Evolutionary conservation across 2,329 filamentous ascomycete genomes (phyloP).

Genomic region (Beauveria medogensis): DNA sequence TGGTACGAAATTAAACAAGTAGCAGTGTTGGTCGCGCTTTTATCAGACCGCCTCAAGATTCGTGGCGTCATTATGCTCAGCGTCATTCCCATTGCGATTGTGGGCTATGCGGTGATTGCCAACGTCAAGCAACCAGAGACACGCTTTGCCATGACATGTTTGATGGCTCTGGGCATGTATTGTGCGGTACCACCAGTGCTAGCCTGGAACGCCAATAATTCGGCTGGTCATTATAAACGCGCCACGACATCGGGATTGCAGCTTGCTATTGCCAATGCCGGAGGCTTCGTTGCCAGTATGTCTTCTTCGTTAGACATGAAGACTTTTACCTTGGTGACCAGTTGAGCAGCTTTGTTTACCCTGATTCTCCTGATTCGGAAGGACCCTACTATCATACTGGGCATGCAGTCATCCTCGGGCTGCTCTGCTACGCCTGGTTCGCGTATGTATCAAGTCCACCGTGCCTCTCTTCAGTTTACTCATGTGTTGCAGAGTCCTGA

Average conservation of each 20-base stretch:
- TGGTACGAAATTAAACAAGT: background rate
- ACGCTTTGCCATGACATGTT: slow-evolving; percentile 58
- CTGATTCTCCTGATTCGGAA: slow-evolving; percentile 41
- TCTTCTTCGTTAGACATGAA: background rate
- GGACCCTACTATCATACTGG: slow-evolving; percentile 51
- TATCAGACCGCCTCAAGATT: slow-evolving; percentile 53
- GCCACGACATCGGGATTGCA: slow-evolving; percentile 59
- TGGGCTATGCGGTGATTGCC: slow-evolving; percentile 57
- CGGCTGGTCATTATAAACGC: slow-evolving; percentile 60
- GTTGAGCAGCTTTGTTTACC: slow-evolving; percentile 46
- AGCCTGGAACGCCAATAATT: slow-evolving; percentile 61
- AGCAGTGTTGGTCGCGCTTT: slow-evolving; percentile 41
- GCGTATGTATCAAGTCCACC: slow-evolving; percentile 38
- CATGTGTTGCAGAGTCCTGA: slow-evolving; percentile 38
- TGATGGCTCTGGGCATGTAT: slow-evolving; percentile 60
- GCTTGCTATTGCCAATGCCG: slow-evolving; percentile 57
- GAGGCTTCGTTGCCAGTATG: slow-evolving; percentile 56
- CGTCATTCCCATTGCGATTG: slow-evolving; percentile 55
- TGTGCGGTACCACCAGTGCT: slow-evolving; percentile 54
- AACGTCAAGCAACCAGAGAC: slow-evolving; percentile 42
- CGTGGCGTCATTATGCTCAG: slow-evolving; percentile 55
- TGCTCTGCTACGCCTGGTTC: slow-evolving; percentile 56
- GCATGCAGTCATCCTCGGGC: slow-evolving; percentile 51
- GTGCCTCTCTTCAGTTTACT: background rate
- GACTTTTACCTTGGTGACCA: background rate